phyloP scores from a whole-genome alignment of 352 stramenopile genomes.

The Phytopythium oedochilum region DNA sequence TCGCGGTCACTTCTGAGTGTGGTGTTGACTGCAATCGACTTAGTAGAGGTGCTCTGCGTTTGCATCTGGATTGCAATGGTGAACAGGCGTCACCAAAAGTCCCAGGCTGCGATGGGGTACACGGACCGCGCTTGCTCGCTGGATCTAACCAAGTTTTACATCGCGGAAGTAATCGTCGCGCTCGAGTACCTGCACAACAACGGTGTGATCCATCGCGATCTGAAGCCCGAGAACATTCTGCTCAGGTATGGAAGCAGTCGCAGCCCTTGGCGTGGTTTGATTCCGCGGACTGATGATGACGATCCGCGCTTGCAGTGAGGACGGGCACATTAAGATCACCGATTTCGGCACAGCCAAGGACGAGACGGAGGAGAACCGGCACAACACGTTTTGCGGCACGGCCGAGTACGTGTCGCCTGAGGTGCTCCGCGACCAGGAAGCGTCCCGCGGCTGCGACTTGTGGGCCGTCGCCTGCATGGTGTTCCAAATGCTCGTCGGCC shows the following conservation, averaged over 20 bases:
- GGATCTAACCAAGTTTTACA: constrained; percentile 90
- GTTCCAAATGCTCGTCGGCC: constrained; percentile 86
- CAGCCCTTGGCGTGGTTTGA: neutral
- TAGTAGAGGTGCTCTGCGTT: too few species aligned
- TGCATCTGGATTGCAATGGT: neutral
- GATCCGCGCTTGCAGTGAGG: too few species aligned
- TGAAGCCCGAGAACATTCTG: constrained; percentile 92
- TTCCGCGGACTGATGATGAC: neutral
- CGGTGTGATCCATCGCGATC: constrained; percentile 94
- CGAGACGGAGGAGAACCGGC: constrained; percentile 69
- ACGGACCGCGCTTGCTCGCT: constrained; percentile 69
- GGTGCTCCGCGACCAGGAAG: constrained; percentile 82
- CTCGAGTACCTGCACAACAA: constrained; percentile 94
- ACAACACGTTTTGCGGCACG: constrained; percentile 89
- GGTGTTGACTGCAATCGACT: too few species aligned
- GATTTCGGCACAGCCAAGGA: constrained; percentile 89
- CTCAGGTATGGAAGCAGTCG: constrained; percentile 27
- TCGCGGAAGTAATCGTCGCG: constrained; percentile 91
- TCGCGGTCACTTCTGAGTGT: too few species aligned
- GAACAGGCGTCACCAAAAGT: constrained; percentile 72
- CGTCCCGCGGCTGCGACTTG: constrained; percentile 80
- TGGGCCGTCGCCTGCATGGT: constrained; percentile 91
- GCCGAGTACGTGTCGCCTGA: constrained; percentile 92
- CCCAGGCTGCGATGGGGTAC: constrained; percentile 42
- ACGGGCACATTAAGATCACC: constrained; percentile 88